Evolutionary conservation across 352 stramenopile genomes (phyloP).

Genomic region (Globisporangium orthogonon): DNA sequence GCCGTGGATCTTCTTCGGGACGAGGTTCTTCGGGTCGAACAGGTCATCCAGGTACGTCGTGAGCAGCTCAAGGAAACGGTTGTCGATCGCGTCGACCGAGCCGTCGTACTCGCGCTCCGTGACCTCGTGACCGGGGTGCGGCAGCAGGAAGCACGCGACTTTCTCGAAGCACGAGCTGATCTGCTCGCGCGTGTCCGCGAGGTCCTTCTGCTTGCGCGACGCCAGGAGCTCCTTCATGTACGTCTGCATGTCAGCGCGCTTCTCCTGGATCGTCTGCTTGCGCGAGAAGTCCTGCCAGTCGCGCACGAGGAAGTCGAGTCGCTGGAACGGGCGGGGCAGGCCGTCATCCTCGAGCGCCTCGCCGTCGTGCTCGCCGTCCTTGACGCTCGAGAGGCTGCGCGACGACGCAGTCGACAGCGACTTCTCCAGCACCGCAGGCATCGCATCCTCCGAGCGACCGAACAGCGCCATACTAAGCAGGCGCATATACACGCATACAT

Average conservation of each 20-base stretch:
- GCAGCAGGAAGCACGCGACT: slow-evolving; percentile 93
- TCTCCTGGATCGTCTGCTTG: slow-evolving; percentile 85
- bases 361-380: slow-evolving; percentile 19
- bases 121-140: slow-evolving; percentile 95
- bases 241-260: slow-evolving; percentile 90
- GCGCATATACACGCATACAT: not conserved
- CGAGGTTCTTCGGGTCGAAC: slow-evolving; percentile 86
- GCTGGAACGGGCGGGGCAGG: slow-evolving; percentile 92
- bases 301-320: slow-evolving; percentile 97
- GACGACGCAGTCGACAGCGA: slow-evolving; percentile 27
- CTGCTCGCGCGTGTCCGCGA: slow-evolving; percentile 93
- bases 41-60: slow-evolving; percentile 94
- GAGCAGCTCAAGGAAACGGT: slow-evolving; percentile 91
- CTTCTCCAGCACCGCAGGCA: slow-evolving; percentile 30
- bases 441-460: slow-evolving; percentile 29
- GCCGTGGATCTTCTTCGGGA: slow-evolving; percentile 94
- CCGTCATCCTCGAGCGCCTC: slow-evolving; percentile 21
- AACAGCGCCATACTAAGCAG: slow-evolving; percentile 67
- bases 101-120: slow-evolving; percentile 97
- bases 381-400: slow-evolving; percentile 19
- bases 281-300: slow-evolving; percentile 98
- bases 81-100: slow-evolving; percentile 91
- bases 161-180: slow-evolving; percentile 96
- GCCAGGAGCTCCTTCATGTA: slow-evolving; percentile 93
- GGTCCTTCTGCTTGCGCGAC: slow-evolving; percentile 91